Evolutionary conservation across 768 basidiomycete genomes (phyloP), one percentile per base, ranked within the genome.

Genomic region (Galerina marginata): DNA sequence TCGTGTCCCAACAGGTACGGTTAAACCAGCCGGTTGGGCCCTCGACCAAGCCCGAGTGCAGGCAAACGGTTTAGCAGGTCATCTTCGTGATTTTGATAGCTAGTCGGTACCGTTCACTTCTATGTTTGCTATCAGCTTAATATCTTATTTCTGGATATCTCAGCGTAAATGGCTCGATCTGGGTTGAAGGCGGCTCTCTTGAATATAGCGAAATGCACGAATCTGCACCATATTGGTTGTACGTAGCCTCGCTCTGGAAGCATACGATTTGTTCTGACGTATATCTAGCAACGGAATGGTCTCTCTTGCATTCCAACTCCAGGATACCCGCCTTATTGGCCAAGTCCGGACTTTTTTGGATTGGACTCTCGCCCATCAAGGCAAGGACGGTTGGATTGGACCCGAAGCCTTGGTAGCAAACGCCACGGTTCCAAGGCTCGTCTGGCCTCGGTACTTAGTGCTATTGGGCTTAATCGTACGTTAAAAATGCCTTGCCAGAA

Each of bases 181-280:
- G 79, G 77, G 74, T 79, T 9, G 68, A 74, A 63, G 76, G 75
- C 3, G 78, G 79, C 16, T 76, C 75, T 0, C 73, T 79, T 25
- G 79, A 80, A 58, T 80, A 80, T 55, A 78, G 77, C 15, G 73
- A 76, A 9, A 80, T 80, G 78, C 78, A 80, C 50, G 79, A 80
- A 59, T 67, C 75, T 33, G 77, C 76, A 11, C 77, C 78, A 7
- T 79, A 79, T 55, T 80, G 78, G 77, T 80, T 80, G 79, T 80
- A 65, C 58, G 79, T 75, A 26, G 9, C 11, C 37, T 16, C 3
- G n/a, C 36, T 9, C 12, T 23, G 3, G 16, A n/a, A 37, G 14
- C 23, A 20, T 14, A 33, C 40, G 3, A 10, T 7, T 40, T 14
- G 14, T 1, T 45, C 11, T 33, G 6, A 25, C n/a, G 6, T 9